These are phyloP conservation scores for Nicotiana attenuata DNA, from an alignment of 257 asterid genomes.

Conservation along the genomic window DNA sequence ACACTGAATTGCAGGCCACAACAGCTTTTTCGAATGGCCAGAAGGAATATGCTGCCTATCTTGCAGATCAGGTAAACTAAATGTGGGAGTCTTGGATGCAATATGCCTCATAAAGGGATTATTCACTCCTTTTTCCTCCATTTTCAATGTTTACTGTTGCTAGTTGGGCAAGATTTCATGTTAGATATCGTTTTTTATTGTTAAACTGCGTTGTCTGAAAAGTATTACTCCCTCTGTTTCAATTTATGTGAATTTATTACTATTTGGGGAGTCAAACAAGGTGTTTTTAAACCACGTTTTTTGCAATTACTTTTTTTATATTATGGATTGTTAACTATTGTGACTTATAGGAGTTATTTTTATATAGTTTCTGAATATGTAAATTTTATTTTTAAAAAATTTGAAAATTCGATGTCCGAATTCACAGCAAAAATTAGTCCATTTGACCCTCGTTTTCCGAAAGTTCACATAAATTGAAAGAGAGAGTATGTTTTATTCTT, in stretches of 20 bases:
- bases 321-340: no score
- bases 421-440: no score
- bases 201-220: neutral
- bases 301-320: no score
- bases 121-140: neutral
- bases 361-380: no score
- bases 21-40: slow-evolving; percentile 77
- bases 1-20: slow-evolving; percentile 62
- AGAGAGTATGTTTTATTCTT: neutral
- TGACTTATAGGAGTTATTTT: no score
- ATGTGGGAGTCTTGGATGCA: neutral
- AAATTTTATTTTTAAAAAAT: no score
- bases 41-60: slow-evolving; percentile 65
- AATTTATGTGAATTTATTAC: neutral
- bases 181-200: neutral
- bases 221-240: neutral
- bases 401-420: no score
- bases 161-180: neutral
- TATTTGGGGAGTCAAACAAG: neutral
- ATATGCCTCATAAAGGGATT: neutral
- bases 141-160: neutral
- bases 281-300: no score
- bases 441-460: no score
- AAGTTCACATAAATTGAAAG: no score
- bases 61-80: slow-evolving; percentile 74